Conservation (phyloP, 2,329 filamentous ascomycete genomes). For the Nemania sp. region DNA sequence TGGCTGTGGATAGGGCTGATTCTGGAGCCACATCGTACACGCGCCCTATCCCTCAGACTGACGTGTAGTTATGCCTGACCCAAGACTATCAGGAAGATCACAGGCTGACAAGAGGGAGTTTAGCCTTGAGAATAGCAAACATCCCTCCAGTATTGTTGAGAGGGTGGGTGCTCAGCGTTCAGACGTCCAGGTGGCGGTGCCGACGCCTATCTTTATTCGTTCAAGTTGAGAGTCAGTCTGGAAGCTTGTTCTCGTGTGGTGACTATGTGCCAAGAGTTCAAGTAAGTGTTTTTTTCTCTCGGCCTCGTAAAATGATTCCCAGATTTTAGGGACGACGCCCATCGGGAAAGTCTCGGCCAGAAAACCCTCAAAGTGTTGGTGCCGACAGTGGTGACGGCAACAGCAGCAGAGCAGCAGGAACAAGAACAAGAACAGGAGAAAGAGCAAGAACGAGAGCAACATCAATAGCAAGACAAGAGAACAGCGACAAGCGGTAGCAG, state of each 20-base stretch:
- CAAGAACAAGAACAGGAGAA: not conserved
- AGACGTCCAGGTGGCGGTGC: not conserved
- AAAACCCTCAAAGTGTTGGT: not conserved
- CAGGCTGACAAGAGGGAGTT: constrained; percentile 17
- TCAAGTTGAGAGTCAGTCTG: not conserved
- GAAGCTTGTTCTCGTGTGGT: constrained; percentile 14
- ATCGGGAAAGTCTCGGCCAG: no score
- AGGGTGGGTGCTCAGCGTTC: no score
- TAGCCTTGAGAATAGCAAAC: constrained; percentile 6
- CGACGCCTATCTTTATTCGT: constrained; percentile 14
- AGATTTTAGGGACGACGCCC: no score
- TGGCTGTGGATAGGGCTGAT: constrained; percentile 24
- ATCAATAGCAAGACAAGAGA: not conserved
- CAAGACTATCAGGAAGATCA: not conserved
- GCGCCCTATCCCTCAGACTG: not conserved
- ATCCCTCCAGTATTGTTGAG: constrained; percentile 5
- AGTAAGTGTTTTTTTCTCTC: constrained; percentile 21
- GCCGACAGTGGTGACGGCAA: not conserved
- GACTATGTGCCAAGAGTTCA: constrained; percentile 21
- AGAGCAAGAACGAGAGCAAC: not conserved
- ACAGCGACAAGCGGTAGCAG: not conserved
- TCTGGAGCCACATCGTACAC: not conserved
- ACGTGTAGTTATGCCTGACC: not conserved
- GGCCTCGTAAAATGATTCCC: not conserved
- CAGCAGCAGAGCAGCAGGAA: not conserved